Percentiles rank a stretch among this genome's conserved stretches.
Conservation (phyloP, 140 eudicot genomes). For the Stevia rebaudiana region DNA sequence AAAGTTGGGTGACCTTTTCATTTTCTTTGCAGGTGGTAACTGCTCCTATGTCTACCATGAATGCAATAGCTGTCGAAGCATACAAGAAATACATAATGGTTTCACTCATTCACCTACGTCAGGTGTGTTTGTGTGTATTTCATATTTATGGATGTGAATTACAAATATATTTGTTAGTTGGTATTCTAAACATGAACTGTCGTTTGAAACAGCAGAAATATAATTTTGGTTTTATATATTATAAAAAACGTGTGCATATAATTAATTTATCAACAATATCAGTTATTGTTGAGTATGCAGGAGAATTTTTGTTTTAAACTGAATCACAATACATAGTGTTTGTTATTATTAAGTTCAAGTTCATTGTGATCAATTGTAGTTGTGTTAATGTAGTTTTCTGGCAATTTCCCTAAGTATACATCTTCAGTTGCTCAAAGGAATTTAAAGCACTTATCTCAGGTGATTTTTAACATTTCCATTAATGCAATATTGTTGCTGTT, state of each 20-base stretch:
- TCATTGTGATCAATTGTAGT: not conserved
- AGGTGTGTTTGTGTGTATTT: slow-evolving; percentile 63
- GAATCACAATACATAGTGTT: slow-evolving; percentile 1
- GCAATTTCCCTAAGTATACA: slow-evolving; percentile 77
- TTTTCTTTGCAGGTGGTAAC: slow-evolving; percentile 69
- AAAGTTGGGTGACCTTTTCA: not conserved
- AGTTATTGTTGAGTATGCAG: not conserved
- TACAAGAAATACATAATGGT: slow-evolving; percentile 89
- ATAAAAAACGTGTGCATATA: slow-evolving; percentile 6
- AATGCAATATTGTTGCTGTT: not conserved
- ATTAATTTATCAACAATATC: not conserved
- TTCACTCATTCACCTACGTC: slow-evolving; percentile 93
- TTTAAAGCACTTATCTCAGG: slow-evolving; percentile 78
- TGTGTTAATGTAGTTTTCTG: slow-evolving; percentile 56
- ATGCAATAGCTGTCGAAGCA: slow-evolving; percentile 90
- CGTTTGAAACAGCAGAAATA: slow-evolving; percentile 4
- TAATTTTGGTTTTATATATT: not conserved
- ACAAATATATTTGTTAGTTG: not conserved
- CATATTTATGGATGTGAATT: not conserved
- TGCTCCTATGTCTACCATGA: slow-evolving; percentile 81
- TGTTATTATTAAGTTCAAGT: slow-evolving; percentile 8
- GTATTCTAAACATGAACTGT: not conserved
- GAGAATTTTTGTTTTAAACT: not conserved
- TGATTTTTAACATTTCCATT: slow-evolving; percentile 20
- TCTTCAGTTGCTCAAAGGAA: slow-evolving; percentile 96